Base-by-base conservation (phyloP, 2,329 filamentous ascomycete genomes). In the Stagonosporopsis cucurbitacearum region DNA sequence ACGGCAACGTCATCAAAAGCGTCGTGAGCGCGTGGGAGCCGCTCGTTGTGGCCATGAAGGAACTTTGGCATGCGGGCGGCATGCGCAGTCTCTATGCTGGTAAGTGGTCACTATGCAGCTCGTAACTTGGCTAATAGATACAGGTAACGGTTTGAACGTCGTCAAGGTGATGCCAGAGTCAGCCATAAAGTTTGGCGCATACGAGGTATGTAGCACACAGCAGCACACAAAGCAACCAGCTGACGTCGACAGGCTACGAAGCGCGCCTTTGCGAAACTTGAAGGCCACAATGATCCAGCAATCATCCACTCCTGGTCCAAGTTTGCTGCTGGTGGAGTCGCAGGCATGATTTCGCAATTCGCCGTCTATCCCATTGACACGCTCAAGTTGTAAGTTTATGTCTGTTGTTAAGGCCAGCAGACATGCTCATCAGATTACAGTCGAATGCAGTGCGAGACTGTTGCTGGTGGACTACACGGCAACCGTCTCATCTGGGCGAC, bases 141-240 rank as follows among this genome's bases (percentile, higher is more conserved):
- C 66, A 96, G 93, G 95, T 33, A 99, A 99, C 70, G 95, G 95
- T 3, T 81, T 99, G 65, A 99, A 99, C 67, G 92, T 99, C 2
- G 77, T 97, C 70, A 99, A 99, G 77, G 95, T 99, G 58, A 96
- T 98, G 92, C 95, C 95, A 0, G 95, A 99, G 79, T 97, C 94
- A 25, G 94, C 95, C 23, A 96, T 99, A 73, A 96, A 97, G 77
- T 99, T 99, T 74, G 95, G 95, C 57, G 94, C 93, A 19, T 99
- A 97, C 72, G 95, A 99, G 79, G 85, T 85, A 74, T 67, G 77
- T 59, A 50, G 46, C 19, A 4, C 35, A 19, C 53, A 8, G 23
- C 20, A 17, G 15, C 7, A 4, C 13, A 17, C 8, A 42, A 33
- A 25, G n/a, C n/a, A 32, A 22, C 22, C 7, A 9, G 13, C 63